phyloP scores from a whole-genome alignment of 129 eudicot genomes.

The Smallanthus sonchifolius region DNA sequence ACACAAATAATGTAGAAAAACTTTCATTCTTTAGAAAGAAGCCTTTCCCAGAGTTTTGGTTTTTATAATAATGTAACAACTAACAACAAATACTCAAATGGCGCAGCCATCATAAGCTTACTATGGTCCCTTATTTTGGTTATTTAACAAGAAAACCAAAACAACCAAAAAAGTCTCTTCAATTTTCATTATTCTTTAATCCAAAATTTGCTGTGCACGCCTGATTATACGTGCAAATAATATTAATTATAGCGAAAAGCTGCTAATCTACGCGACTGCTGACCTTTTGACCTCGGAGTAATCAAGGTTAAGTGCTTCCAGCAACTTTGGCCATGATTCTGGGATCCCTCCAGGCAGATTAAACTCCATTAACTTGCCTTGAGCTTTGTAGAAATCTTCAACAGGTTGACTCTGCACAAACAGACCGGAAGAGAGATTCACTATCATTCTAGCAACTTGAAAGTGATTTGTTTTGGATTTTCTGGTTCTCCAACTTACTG shows the following conservation, averaged over 20 bases:
- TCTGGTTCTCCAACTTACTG: not conserved
- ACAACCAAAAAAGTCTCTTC: not conserved
- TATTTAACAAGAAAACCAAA: conserved; percentile 19
- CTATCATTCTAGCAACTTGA: conserved; percentile 1
- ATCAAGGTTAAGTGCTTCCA: conserved; percentile 86
- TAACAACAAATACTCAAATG: conserved; percentile 17
- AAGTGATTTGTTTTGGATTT: not conserved
- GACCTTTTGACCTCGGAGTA: conserved; percentile 72
- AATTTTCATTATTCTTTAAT: conserved; percentile 36
- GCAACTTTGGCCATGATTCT: conserved; percentile 91
- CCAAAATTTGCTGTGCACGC: conserved; percentile 60
- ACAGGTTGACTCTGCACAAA: conserved; percentile 83
- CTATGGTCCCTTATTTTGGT: conserved; percentile 26
- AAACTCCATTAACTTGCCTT: conserved; percentile 80
- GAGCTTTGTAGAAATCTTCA: conserved; percentile 69
- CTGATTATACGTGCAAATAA: conserved; percentile 41
- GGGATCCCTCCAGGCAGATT: conserved; percentile 96
- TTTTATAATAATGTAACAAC: conserved; percentile 20
- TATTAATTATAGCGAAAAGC: conserved; percentile 6
- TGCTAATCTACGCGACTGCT: conserved; percentile 52
- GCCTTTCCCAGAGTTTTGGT: not conserved
- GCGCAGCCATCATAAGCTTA: conserved; percentile 9
- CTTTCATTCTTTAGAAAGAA: conserved; percentile 28
- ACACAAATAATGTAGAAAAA: conserved; percentile 13
- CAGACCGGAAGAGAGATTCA: not conserved